Conservation (phyloP, 352 stramenopile species). For the Phytophthora quininea region DNA sequence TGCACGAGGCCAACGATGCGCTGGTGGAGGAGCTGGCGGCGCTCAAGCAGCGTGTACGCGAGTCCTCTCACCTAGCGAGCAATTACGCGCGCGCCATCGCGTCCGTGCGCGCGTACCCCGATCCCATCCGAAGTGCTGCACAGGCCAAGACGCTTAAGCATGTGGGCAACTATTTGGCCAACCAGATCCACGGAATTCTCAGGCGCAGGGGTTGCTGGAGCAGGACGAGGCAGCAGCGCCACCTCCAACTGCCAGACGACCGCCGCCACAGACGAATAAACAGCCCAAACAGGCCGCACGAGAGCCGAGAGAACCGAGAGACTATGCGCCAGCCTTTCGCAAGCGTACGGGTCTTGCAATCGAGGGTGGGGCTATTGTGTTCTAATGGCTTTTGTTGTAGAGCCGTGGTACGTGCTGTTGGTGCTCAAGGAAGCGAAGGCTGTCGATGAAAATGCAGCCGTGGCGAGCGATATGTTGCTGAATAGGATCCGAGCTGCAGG, state of each 20-base stretch:
- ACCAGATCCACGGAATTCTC: conserved; percentile 83
- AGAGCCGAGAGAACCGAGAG: conserved; percentile 4
- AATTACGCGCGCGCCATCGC: conserved; percentile 77
- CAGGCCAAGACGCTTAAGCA: conserved; percentile 74
- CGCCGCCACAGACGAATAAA: conserved; percentile 12
- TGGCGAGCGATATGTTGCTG: conserved; percentile 53
- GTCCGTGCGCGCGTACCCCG: conserved; percentile 62
- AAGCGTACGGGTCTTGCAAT: conserved; percentile 57
- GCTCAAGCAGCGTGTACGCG: conserved; percentile 56
- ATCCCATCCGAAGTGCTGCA: conserved; percentile 46
- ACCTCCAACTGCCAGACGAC: background rate
- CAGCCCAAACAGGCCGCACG: conserved; percentile 4
- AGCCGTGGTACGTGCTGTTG: conserved; percentile 81
- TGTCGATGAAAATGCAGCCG: conserved; percentile 33
- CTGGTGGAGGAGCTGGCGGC: conserved; percentile 76
- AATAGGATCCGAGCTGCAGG: conserved; percentile 52
- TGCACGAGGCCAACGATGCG: conserved; percentile 63
- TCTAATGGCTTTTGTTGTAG: conserved; percentile 30
- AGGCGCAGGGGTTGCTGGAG: conserved; percentile 40
- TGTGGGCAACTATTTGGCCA: conserved; percentile 88
- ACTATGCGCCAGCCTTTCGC: conserved; percentile 59
- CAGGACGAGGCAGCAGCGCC: background rate
- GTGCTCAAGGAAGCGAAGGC: conserved; percentile 51
- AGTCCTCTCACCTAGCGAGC: conserved; percentile 65
- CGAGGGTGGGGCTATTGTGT: background rate